Evolutionary conservation across 163 green algal species (phyloP).

Genomic region (Prototheca wickerhamii): DNA sequence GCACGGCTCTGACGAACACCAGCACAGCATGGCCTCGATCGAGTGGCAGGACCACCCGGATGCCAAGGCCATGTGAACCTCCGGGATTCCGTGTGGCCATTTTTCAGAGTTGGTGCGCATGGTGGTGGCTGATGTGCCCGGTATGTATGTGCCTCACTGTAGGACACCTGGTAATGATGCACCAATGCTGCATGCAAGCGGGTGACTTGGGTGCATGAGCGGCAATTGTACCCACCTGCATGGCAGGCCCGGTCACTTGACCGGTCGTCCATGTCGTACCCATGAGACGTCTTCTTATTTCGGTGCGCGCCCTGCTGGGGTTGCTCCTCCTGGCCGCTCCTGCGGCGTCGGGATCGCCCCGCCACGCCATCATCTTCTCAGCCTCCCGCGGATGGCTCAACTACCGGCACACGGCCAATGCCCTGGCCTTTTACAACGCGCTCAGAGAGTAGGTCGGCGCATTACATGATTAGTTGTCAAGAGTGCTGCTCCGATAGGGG

Average conservation of each 20-base stretch:
- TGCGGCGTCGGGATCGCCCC: not conserved
- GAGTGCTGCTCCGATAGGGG: not conserved
- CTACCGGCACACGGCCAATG: conserved; percentile 90
- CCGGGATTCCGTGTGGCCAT: no score
- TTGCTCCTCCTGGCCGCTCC: not conserved
- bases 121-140: not conserved
- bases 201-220: not conserved
- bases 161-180: not conserved
- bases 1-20: no score
- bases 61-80: no score
- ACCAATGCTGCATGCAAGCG: not conserved
- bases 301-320: no score
- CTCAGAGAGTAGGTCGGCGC: no score
- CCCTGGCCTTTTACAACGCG: conserved; percentile 77
- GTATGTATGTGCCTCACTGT: not conserved
- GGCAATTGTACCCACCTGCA: not conserved
- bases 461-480: no score
- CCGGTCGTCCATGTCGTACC: not conserved
- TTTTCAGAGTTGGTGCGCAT: not conserved
- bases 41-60: no score
- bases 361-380: not conserved
- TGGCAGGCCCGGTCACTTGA: not conserved
- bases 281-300: no score
- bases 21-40: no score
- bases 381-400: conserved; percentile 84